These are phyloP conservation scores for Ophiostoma sp. DNA, from an alignment of 2,329 filamentous ascomycete genomes.

Conservation along the genomic window DNA sequence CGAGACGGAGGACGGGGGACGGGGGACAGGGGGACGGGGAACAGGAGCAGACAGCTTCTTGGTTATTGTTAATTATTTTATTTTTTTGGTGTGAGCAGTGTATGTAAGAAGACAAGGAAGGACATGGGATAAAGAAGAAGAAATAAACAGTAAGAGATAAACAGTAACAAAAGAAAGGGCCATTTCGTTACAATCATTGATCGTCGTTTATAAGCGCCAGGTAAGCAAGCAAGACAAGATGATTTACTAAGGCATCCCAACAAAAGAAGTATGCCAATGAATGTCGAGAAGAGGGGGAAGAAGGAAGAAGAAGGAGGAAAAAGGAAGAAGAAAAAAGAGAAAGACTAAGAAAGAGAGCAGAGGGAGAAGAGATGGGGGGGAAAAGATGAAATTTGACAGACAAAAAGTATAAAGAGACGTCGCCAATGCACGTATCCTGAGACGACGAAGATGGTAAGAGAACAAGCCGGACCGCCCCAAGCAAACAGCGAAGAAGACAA, in stretches of 20 bases:
- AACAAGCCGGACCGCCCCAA: not conserved
- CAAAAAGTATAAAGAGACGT: not conserved
- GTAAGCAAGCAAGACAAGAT: not conserved
- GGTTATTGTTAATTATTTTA: not conserved
- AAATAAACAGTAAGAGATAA: not conserved
- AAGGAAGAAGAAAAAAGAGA: not conserved
- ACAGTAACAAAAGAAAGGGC: not conserved
- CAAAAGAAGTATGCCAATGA: not conserved
- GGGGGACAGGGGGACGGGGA: too few relatives aligned
- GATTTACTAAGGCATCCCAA: not conserved
- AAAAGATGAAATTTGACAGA: not conserved
- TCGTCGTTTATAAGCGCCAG: conserved; percentile 23
- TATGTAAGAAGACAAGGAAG: not conserved
- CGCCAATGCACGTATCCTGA: not conserved
- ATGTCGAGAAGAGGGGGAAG: conserved; percentile 7
- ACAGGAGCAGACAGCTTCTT: too few relatives aligned
- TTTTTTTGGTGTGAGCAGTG: not conserved
- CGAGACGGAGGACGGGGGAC: too few relatives aligned
- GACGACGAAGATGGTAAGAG: not conserved
- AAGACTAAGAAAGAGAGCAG: not conserved
- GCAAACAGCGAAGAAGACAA: not conserved
- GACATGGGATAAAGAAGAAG: not conserved
- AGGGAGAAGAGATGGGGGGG: not conserved
- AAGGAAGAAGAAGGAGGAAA: conserved; percentile 5
- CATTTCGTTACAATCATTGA: conserved; percentile 20